These are phyloP conservation scores for Termitomyces sp. DNA, from an alignment of 768 basidiomycete genomes.

Conservation along the genomic window DNA sequence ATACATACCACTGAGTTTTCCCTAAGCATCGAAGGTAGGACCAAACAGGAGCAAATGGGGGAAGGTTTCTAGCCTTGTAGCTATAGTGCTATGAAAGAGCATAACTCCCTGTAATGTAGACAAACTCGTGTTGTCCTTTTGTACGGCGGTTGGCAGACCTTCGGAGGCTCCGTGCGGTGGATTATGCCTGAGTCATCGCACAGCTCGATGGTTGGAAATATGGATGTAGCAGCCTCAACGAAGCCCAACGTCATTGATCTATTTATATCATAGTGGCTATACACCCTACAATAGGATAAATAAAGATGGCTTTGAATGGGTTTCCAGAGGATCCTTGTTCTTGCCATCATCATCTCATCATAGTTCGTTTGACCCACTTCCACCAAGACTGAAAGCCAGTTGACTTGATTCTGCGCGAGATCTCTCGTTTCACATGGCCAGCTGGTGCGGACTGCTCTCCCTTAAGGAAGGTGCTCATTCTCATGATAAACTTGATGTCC, in stretches of 20 bases:
- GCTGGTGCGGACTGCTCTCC: conserved; percentile 3
- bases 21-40: too few relatives aligned
- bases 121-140: neutral
- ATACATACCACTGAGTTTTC: too few relatives aligned
- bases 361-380: neutral
- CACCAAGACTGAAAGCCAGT: neutral
- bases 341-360: neutral
- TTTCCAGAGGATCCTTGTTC: neutral
- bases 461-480: neutral
- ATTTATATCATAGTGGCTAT: conserved; percentile 1
- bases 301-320: neutral
- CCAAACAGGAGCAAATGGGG: too few relatives aligned
- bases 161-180: too few relatives aligned
- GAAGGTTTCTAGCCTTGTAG: neutral
- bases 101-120: neutral
- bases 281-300: neutral
- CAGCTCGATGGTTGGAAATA: neutral
- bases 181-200: too few relatives aligned
- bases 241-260: neutral
- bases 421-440: conserved; percentile 4
- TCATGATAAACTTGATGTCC: neutral
- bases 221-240: neutral
- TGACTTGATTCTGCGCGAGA: neutral
- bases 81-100: neutral
- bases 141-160: too few relatives aligned